Evolutionary conservation across 129 eudicot species (phyloP).

Genomic region (Flaveria sonorensis): DNA sequence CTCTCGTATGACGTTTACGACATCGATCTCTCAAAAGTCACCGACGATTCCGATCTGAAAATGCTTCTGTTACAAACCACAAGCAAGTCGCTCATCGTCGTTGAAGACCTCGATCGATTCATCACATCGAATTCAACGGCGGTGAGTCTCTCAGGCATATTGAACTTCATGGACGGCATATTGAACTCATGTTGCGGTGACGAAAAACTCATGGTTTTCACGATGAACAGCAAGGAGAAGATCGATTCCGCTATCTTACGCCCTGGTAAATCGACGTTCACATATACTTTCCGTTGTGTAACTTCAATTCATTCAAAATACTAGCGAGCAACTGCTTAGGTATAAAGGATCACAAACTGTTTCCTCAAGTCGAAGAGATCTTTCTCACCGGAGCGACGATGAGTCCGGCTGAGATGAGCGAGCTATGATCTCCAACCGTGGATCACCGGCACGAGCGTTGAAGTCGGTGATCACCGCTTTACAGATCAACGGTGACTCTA

Average conservation of each 20-base stretch:
- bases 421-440: conserved; percentile 76
- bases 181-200: conserved; percentile 52
- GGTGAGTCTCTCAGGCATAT: conserved; percentile 51
- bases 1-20: conserved; percentile 58
- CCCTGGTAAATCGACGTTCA: conserved; percentile 79
- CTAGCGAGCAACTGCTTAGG: conserved; percentile 69
- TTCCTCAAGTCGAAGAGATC: conserved; percentile 11
- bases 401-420: conserved; percentile 81
- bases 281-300: conserved; percentile 67
- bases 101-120: conserved; percentile 65
- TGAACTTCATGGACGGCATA: conserved; percentile 89
- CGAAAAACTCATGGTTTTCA: conserved; percentile 72
- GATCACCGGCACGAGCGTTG: conserved; percentile 80
- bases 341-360: conserved; percentile 56
- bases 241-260: conserved; percentile 62
- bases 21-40: conserved; percentile 49
- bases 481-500: conserved; percentile 45
- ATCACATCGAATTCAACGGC: conserved; percentile 30
- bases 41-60: conserved; percentile 63
- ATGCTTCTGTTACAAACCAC: conserved; percentile 48
- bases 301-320: conserved; percentile 60
- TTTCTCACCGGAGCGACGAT: conserved; percentile 51
- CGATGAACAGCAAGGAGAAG: conserved; percentile 60
- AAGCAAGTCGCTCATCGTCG: conserved; percentile 46
- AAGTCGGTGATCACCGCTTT: conserved; percentile 69